phyloP scores from a whole-genome alignment of 73 alveolate genomes.

The Paramecium primaurelia region DNA sequence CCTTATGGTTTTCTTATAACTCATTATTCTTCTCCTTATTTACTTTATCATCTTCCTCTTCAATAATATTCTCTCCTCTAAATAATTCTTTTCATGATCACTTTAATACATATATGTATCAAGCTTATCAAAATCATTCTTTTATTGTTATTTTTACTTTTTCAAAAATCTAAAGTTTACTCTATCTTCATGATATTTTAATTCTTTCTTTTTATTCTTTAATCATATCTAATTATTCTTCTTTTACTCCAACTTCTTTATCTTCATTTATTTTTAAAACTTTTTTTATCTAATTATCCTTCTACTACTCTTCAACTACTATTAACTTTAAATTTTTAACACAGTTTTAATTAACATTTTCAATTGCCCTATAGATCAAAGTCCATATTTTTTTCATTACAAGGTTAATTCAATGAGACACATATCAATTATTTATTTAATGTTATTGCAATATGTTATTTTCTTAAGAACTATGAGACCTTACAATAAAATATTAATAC shows the following conservation, averaged over 20 bases:
- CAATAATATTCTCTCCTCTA: constrained; percentile 30
- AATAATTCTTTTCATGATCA: constrained; percentile 14
- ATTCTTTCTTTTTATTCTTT: background rate
- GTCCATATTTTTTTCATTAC: background rate
- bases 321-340: background rate
- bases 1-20: too few species aligned
- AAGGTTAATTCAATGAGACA: background rate
- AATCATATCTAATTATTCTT: background rate
- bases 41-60: background rate
- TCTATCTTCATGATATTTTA: background rate
- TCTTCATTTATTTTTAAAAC: background rate
- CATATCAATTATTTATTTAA: background rate
- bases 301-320: background rate
- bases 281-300: background rate
- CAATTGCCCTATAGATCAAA: background rate
- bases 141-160: background rate
- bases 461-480: background rate
- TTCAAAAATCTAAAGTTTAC: background rate
- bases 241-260: background rate
- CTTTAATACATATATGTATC: background rate
- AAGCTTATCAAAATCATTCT: constrained; percentile 1
- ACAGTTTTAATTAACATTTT: background rate
- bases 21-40: too few species aligned
- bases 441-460: background rate
- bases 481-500: too few species aligned